Percentiles rank a stretch among this genome's conserved stretches.
phyloP scores from a whole-genome alignment of 805 yeast genomes.

The Nematodospora valgi region DNA sequence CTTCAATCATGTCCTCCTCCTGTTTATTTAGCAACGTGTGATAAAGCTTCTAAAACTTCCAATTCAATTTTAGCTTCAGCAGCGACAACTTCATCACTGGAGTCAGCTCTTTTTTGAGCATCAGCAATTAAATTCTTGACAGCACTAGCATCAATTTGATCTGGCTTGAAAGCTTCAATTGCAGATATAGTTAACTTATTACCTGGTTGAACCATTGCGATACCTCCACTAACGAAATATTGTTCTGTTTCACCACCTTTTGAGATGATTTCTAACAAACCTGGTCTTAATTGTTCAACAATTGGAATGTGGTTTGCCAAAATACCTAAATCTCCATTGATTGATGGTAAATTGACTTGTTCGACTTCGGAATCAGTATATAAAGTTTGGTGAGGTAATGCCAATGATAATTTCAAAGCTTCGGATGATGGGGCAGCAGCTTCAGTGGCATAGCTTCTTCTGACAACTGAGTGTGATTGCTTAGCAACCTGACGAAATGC shows the following conservation, averaged over 20 bases:
- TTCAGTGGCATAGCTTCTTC: constrained; percentile 91
- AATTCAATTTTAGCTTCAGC: constrained; percentile 95
- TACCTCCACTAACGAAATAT: constrained; percentile 93
- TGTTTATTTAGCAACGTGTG: constrained; percentile 77
- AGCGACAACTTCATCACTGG: constrained; percentile 83
- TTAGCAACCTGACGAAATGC: constrained; percentile 58
- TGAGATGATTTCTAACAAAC: constrained; percentile 88
- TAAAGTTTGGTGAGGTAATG: constrained; percentile 82
- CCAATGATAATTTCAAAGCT: constrained; percentile 80
- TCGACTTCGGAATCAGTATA: constrained; percentile 53
- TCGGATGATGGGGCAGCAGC: constrained; percentile 48
- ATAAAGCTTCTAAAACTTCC: constrained; percentile 93
- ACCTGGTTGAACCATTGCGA: constrained; percentile 94
- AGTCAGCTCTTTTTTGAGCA: constrained; percentile 86
- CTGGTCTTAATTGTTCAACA: constrained; percentile 94
- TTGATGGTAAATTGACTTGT: constrained; percentile 93
- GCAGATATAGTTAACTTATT: constrained; percentile 88
- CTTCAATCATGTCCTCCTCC: too few relatives aligned
- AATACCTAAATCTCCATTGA: constrained; percentile 94
- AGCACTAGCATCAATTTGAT: constrained; percentile 76
- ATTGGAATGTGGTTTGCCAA: constrained; percentile 97
- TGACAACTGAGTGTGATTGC: constrained; percentile 54
- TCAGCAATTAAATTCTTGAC: constrained; percentile 81
- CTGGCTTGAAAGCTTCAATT: constrained; percentile 91
- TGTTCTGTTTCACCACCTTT: constrained; percentile 67